Evolutionary conservation across 2,329 filamentous ascomycete genomes (phyloP).

Genomic region (Xylaria sp.): DNA sequence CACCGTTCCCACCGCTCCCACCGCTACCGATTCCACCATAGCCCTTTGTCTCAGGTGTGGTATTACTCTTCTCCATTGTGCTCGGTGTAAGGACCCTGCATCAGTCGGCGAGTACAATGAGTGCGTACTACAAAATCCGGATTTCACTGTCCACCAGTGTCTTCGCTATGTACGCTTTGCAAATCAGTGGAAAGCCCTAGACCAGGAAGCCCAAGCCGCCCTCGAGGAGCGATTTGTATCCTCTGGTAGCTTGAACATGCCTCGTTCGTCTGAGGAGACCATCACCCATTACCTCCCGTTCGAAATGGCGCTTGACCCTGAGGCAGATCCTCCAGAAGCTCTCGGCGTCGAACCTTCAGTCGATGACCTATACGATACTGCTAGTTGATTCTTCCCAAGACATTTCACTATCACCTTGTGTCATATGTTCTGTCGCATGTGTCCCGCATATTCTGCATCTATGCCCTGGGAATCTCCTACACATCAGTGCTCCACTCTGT

Average conservation of each 20-base stretch:
- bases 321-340: slow-evolving; percentile 47
- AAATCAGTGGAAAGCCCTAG: slow-evolving; percentile 40
- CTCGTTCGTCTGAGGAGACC: slow-evolving; percentile 34
- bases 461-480: neutral
- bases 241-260: slow-evolving; percentile 26
- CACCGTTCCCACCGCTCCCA: slow-evolving; percentile 32
- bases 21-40: slow-evolving; percentile 35
- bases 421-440: neutral
- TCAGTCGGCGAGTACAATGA: slow-evolving; percentile 46
- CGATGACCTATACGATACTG: slow-evolving; percentile 29
- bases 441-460: neutral
- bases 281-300: slow-evolving; percentile 41
- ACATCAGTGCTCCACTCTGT: neutral
- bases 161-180: slow-evolving; percentile 38
- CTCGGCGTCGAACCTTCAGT: slow-evolving; percentile 42
- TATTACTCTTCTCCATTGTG: slow-evolving; percentile 47
- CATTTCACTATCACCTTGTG: neutral
- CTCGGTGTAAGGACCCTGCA: slow-evolving; percentile 45
- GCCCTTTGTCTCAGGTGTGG: slow-evolving; percentile 49
- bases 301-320: slow-evolving; percentile 34
- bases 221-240: slow-evolving; percentile 41
- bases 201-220: slow-evolving; percentile 36
- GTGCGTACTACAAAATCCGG: slow-evolving; percentile 38
- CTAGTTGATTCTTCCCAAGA: slow-evolving; percentile 24
- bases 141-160: slow-evolving; percentile 39